Percentiles rank a stretch among this genome's conserved stretches.
Conservation (phyloP, 345 rosid genomes). For the Raphanus sativus region DNA sequence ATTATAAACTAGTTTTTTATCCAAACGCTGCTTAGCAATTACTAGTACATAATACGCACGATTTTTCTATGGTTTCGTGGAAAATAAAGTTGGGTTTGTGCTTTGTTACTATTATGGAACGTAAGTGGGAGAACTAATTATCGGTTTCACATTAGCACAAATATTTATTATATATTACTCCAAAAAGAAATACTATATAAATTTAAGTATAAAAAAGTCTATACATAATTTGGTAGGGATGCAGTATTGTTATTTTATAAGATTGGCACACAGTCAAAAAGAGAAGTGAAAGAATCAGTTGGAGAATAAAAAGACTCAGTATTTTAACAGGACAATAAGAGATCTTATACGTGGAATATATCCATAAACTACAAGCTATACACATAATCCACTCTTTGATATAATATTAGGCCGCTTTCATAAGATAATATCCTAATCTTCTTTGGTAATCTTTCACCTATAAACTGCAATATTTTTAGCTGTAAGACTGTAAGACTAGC, state of each 20-base stretch:
- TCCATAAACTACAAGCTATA: constrained; percentile 31
- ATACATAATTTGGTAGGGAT: constrained; percentile 11
- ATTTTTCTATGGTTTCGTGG: not conserved
- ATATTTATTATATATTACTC: not conserved
- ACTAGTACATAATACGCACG: constrained; percentile 2
- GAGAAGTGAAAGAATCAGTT: constrained; percentile 32
- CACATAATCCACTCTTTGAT: not conserved
- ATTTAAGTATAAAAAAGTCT: not conserved
- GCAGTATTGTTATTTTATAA: constrained; percentile 1
- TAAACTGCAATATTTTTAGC: constrained; percentile 9
- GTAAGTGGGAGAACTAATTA: not conserved
- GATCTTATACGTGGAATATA: constrained; percentile 37
- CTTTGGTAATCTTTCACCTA: constrained; percentile 34
- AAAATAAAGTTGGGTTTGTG: constrained; percentile 1
- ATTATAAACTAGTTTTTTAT: not conserved
- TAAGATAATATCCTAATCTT: constrained; percentile 31
- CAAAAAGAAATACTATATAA: constrained; percentile 1
- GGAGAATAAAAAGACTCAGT: constrained; percentile 27
- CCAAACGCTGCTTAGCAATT: not conserved
- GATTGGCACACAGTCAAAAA: constrained; percentile 26
- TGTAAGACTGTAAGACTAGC: not conserved
- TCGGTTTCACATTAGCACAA: constrained; percentile 26
- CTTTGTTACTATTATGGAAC: constrained; percentile 12
- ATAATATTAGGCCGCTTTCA: constrained; percentile 16
- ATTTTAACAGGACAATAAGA: not conserved